Conservation (phyloP, 257 asterid genomes). For the Leptodermis oblonga region DNA sequence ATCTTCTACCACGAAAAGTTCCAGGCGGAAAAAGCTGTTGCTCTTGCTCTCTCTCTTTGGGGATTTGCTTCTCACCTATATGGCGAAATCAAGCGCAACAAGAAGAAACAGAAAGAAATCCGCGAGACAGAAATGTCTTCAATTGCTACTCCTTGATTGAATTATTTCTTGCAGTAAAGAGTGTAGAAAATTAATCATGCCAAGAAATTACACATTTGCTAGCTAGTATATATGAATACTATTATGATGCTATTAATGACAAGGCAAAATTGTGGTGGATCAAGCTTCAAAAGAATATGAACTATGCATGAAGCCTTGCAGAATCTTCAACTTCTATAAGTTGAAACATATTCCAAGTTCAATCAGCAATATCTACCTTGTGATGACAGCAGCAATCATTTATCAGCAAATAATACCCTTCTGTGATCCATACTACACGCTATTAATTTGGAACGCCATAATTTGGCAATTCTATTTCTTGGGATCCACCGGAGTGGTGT, state of each 20-base stretch:
- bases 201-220: neutral
- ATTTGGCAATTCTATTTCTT: slow-evolving; percentile 21
- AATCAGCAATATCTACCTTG: neutral
- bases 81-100: slow-evolving; percentile 18
- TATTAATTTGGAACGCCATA: slow-evolving; percentile 14
- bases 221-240: neutral
- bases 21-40: slow-evolving; percentile 23
- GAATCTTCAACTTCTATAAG: neutral
- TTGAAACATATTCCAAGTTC: neutral
- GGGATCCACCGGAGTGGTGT: slow-evolving; percentile 25
- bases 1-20: slow-evolving; percentile 23
- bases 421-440: slow-evolving; percentile 11
- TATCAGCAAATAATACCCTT: neutral
- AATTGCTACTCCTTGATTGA: slow-evolving; percentile 4
- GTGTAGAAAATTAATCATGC: neutral
- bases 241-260: neutral
- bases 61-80: slow-evolving; percentile 31
- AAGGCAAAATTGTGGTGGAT: neutral
- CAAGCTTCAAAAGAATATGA: neutral
- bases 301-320: neutral
- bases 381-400: neutral
- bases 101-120: neutral
- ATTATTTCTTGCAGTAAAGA: neutral
- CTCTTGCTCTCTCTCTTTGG: slow-evolving; percentile 30
- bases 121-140: slow-evolving; percentile 6